phyloP scores from a whole-genome alignment of 1,284 basidiomycete genomes.

The Cerrena zonata region DNA sequence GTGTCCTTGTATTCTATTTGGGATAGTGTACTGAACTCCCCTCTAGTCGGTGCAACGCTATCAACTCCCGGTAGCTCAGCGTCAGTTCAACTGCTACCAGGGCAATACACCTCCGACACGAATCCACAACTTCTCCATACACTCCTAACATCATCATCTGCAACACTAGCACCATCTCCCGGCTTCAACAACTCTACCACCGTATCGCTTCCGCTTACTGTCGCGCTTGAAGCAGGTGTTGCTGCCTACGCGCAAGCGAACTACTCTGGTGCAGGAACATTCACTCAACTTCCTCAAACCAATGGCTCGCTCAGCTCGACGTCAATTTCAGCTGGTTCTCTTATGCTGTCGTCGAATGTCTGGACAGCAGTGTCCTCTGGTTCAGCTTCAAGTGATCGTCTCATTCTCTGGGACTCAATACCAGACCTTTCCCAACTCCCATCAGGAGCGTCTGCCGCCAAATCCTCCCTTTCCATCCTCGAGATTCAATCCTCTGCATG shows the following conservation, averaged over 20 bases:
- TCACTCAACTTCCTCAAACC: slow-evolving; percentile 47
- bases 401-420: slow-evolving; percentile 72
- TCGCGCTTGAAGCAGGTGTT: slow-evolving; percentile 61
- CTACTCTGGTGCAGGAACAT: slow-evolving; percentile 60
- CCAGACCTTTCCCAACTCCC: slow-evolving; percentile 70
- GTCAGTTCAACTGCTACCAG: slow-evolving; percentile 61
- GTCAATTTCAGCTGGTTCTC: slow-evolving; percentile 47
- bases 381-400: slow-evolving; percentile 38
- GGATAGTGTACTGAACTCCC: slow-evolving; percentile 7
- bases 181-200: slow-evolving; percentile 54
- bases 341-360: slow-evolving; percentile 58
- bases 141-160: slow-evolving; percentile 56
- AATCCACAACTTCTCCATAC: slow-evolving; percentile 66
- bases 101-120: slow-evolving; percentile 64
- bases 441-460: slow-evolving; percentile 23
- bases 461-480: slow-evolving; percentile 48
- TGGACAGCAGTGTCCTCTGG: slow-evolving; percentile 60
- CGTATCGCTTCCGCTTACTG: slow-evolving; percentile 55
- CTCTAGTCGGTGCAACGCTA: slow-evolving; percentile 59
- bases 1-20: neutral
- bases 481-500: slow-evolving; percentile 67
- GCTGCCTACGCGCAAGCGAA: slow-evolving; percentile 51
- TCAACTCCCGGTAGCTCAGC: slow-evolving; percentile 48
- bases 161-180: slow-evolving; percentile 49
- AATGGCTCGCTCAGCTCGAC: slow-evolving; percentile 40